A percentile compares a stretch with the other conserved stretches of the same genome.
These are phyloP conservation scores for Penicillium odoratum DNA, from an alignment of 495 filamentous ascomycete genomes.

Conservation along the genomic window DNA sequence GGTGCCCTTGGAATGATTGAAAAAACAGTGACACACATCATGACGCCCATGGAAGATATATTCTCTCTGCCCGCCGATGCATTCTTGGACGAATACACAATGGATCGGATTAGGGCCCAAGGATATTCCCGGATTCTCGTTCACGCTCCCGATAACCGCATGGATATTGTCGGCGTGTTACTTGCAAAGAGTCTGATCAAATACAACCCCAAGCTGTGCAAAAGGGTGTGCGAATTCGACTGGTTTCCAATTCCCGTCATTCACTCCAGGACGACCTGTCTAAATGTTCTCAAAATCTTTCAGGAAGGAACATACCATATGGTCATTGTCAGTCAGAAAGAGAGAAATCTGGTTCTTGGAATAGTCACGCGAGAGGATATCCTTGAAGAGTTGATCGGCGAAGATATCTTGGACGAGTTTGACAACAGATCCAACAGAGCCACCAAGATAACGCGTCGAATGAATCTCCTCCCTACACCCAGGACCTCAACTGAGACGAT, in stretches of 20 bases:
- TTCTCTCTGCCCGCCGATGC: constrained; percentile 88
- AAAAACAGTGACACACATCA: constrained; percentile 84
- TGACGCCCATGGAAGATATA: constrained; percentile 94
- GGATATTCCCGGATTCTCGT: constrained; percentile 93
- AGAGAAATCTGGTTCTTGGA: constrained; percentile 78
- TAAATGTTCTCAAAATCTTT: constrained; percentile 97
- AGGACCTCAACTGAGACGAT: constrained; percentile 55
- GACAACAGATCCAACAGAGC: constrained; percentile 85
- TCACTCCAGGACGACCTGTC: constrained; percentile 81
- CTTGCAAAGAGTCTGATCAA: constrained; percentile 94
- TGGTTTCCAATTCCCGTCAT: constrained; percentile 89
- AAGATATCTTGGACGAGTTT: constrained; percentile 80
- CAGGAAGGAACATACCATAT: constrained; percentile 96
- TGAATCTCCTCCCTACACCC: constrained; percentile 34
- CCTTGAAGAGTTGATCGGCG: constrained; percentile 92
- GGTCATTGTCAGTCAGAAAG: constrained; percentile 86
- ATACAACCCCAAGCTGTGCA: constrained; percentile 87
- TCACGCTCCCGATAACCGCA: constrained; percentile 71
- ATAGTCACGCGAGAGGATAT: constrained; percentile 93
- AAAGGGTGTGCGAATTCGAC: constrained; percentile 77
- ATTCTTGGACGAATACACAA: constrained; percentile 79
- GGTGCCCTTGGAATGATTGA: constrained; percentile 93
- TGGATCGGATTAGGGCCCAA: constrained; percentile 80
- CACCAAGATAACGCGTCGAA: constrained; percentile 79
- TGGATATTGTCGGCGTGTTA: constrained; percentile 92